These are phyloP conservation scores for Beauveria scarabaeidicola DNA, from an alignment of 2,329 filamentous ascomycete species.

Conservation along the genomic window DNA sequence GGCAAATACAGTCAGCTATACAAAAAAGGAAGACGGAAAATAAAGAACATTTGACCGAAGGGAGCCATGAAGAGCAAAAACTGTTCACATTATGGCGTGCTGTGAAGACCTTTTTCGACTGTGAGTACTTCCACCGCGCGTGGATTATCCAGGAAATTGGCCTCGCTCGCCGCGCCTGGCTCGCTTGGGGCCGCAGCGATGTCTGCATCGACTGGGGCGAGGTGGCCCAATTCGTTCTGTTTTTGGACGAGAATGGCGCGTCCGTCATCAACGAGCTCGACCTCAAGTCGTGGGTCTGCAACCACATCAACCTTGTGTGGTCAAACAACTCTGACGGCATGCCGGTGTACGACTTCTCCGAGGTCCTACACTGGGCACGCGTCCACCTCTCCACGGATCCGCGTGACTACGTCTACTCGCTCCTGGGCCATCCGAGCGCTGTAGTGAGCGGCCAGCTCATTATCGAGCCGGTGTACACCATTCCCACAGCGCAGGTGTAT, in stretches of 20 bases:
- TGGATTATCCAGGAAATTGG: slow-evolving; percentile 18
- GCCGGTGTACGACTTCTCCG: slow-evolving; percentile 6
- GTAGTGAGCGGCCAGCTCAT: not conserved
- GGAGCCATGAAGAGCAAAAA: not conserved
- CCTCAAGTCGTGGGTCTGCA: slow-evolving; percentile 11
- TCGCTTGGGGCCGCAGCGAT: slow-evolving; percentile 9
- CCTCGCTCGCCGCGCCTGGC: slow-evolving; percentile 7
- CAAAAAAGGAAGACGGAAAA: not conserved
- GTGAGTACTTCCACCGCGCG: slow-evolving; percentile 16
- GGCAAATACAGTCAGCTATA: slow-evolving; percentile 3
- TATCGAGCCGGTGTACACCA: slow-evolving; percentile 1
- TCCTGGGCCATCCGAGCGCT: slow-evolving; percentile 9
- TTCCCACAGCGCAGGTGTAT: slow-evolving; percentile 1
- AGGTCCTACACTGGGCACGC: slow-evolving; percentile 10
- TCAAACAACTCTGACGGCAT: slow-evolving; percentile 6
- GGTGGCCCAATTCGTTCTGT: slow-evolving; percentile 1
- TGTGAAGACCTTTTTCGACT: slow-evolving; percentile 13
- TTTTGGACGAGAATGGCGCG: slow-evolving; percentile 9
- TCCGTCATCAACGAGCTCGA: slow-evolving; percentile 11
- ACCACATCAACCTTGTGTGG: slow-evolving; percentile 12
- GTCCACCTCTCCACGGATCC: slow-evolving; percentile 9
- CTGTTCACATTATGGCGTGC: not conserved
- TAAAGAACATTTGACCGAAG: not conserved
- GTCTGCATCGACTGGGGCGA: slow-evolving; percentile 7
- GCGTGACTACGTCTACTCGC: slow-evolving; percentile 11